phyloP scores from a whole-genome alignment of 225 moss, liverwort and hornwort species.

The Bryum argenteum region DNA sequence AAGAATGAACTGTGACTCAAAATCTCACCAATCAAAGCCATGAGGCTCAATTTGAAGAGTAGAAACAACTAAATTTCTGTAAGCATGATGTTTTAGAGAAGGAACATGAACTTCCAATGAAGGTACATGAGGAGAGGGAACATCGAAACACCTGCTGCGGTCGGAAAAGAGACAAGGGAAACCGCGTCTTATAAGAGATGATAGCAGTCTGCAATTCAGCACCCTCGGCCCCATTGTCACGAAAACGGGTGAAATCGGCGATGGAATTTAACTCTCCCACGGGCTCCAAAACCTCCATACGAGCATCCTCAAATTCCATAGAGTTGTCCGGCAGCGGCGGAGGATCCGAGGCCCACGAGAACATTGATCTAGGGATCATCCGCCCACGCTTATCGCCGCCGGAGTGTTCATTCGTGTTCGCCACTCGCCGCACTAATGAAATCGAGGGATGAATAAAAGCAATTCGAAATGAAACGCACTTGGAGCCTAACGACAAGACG shows the following conservation, averaged over 20 bases:
- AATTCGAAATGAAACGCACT: slow-evolving; percentile 36
- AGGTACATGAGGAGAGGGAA: background rate
- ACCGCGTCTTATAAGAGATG: slow-evolving; percentile 74
- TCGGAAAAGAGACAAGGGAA: slow-evolving; percentile 74
- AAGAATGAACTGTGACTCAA: background rate
- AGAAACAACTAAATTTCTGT: background rate
- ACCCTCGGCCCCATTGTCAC: slow-evolving; percentile 77
- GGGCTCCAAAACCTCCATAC: slow-evolving; percentile 58
- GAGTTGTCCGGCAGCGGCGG: slow-evolving; percentile 39
- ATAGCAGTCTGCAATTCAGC: slow-evolving; percentile 98
- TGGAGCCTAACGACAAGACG: slow-evolving; percentile 40
- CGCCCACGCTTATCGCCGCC: slow-evolving; percentile 20
- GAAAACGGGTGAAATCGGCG: slow-evolving; percentile 91
- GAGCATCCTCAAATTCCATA: slow-evolving; percentile 51
- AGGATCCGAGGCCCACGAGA: slow-evolving; percentile 58
- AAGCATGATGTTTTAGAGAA: background rate
- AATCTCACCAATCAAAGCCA: background rate
- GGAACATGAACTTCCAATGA: background rate
- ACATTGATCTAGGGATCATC: slow-evolving; percentile 40
- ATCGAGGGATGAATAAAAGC: slow-evolving; percentile 24
- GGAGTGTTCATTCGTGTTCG: slow-evolving; percentile 43
- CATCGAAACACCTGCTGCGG: slow-evolving; percentile 50
- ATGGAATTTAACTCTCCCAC: slow-evolving; percentile 83
- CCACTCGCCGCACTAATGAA: slow-evolving; percentile 42
- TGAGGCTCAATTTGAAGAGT: too few relatives aligned